Conservation (phyloP, 169 alveolate genomes). For the Perkinsus marinus region DNA sequence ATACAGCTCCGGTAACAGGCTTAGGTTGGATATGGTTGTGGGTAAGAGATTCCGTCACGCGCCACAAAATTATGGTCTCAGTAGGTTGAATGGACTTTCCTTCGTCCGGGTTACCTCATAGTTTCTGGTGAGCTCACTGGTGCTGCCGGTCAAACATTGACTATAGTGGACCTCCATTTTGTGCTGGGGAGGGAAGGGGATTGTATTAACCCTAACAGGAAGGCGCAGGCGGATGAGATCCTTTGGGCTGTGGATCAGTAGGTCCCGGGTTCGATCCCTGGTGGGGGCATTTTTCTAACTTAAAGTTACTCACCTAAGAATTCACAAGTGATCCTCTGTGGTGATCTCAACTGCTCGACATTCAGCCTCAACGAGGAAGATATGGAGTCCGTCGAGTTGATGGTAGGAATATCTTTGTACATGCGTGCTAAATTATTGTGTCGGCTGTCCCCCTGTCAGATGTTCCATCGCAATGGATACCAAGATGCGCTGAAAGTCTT, state of each 20-base stretch:
- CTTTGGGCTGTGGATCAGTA: background rate
- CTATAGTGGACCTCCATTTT: background rate
- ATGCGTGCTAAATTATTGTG: background rate
- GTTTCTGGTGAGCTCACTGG: background rate
- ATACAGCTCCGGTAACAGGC: background rate
- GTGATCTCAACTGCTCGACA: background rate
- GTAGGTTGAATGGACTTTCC: background rate
- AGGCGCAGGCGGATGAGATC: background rate
- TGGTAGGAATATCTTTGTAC: background rate
- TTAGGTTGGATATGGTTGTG: background rate
- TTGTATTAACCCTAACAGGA: background rate
- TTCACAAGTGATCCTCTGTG: background rate
- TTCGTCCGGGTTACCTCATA: background rate
- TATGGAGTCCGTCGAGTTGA: background rate
- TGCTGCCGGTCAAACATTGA: background rate
- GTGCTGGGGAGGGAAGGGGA: background rate
- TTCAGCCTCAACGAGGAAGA: background rate
- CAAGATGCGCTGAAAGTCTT: background rate
- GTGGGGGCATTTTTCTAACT: background rate
- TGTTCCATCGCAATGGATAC: background rate
- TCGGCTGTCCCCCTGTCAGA: background rate
- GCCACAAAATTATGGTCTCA: background rate
- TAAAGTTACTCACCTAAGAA: background rate
- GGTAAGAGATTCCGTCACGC: background rate
- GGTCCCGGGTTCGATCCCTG: background rate